Evolutionary conservation across 2,329 filamentous ascomycete species (phyloP), one percentile per base, ranked within the genome.

Genomic region (Geosmithia putterillii): DNA sequence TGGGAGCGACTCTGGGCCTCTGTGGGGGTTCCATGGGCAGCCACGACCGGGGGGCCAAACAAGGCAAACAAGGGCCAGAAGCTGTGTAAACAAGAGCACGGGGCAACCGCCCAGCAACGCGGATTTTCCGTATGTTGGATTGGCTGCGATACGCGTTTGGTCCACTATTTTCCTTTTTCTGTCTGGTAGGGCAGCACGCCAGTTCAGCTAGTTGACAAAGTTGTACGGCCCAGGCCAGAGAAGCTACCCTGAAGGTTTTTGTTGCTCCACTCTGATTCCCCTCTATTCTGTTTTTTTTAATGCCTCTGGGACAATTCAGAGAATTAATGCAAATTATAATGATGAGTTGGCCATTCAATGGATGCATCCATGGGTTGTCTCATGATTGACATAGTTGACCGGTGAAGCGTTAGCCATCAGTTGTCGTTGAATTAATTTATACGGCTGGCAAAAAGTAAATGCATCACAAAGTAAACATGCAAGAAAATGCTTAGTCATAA

Each of bases 31-130:
- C 28, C 14, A 10, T 7, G 36, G 36, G 20, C 9, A n/a, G n/a
- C 28, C 10, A 7, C 10, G 28, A 32, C 28, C 28, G 28, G 28
- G 28, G 28, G 28, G 28, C 28, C 28, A 32, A 32, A 32, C 28
- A 32, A 32, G 28, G 28, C 28, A 32, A 32, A 12, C 28, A 32
- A 32, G 28, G 28, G 28, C 28, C 28, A 32, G 3, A 32, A 32
- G 28, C 28, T 32, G 6, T 32, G 36, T 43, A 43, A 43, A 43
- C 42, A 43, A 43, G 34, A 9, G 14, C 35, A 23, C 42, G 10
- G 23, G 39, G 21, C 43, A 44, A 44, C 43, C 19, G 43, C 43
- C 28, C 38, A 41, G 43, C 43, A 44, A 44, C 43, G 25, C 12
- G 19, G 9, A 15, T n/a, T 20, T 8, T 3, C 7, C 2, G 18